phyloP scores from a whole-genome alignment of 2,329 filamentous ascomycete species.

The Fusarium heterosporum region DNA sequence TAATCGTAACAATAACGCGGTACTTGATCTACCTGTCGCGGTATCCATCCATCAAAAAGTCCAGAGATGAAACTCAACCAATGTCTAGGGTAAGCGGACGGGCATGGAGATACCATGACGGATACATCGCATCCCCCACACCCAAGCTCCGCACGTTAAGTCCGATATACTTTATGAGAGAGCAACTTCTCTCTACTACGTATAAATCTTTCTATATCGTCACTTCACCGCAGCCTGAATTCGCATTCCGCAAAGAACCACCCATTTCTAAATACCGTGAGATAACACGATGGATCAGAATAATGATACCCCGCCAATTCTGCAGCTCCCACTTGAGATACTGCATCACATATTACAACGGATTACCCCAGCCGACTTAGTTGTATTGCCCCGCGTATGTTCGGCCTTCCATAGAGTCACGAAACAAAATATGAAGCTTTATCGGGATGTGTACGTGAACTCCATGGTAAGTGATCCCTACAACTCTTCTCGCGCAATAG shows the following conservation, averaged over 20 bases:
- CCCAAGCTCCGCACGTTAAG: slow-evolving; percentile 32
- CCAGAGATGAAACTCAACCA: background rate
- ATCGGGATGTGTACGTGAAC: slow-evolving; percentile 70
- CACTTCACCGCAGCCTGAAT: slow-evolving; percentile 21
- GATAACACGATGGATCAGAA: slow-evolving; percentile 17
- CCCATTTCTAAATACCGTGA: background rate
- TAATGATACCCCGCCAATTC: slow-evolving; percentile 2
- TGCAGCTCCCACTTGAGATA: slow-evolving; percentile 65
- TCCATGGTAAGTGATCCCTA: slow-evolving; percentile 59
- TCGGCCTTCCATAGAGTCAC: slow-evolving; percentile 65
- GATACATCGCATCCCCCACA: slow-evolving; percentile 1
- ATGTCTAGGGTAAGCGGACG: slow-evolving; percentile 11
- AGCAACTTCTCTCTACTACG: background rate
- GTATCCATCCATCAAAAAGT: background rate
- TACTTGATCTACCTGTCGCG: background rate
- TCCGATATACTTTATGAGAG: slow-evolving; percentile 11
- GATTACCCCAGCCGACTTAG: slow-evolving; percentile 68
- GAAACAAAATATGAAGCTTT: slow-evolving; percentile 68
- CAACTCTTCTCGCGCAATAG: background rate
- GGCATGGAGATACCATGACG: background rate
- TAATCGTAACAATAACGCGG: background rate
- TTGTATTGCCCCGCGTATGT: slow-evolving; percentile 64
- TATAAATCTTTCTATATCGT: slow-evolving; percentile 31
- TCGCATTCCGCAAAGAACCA: slow-evolving; percentile 2
- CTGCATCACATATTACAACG: slow-evolving; percentile 70